Conservation (phyloP, 257 asterid species). For the Eucommia ulmoides region DNA sequence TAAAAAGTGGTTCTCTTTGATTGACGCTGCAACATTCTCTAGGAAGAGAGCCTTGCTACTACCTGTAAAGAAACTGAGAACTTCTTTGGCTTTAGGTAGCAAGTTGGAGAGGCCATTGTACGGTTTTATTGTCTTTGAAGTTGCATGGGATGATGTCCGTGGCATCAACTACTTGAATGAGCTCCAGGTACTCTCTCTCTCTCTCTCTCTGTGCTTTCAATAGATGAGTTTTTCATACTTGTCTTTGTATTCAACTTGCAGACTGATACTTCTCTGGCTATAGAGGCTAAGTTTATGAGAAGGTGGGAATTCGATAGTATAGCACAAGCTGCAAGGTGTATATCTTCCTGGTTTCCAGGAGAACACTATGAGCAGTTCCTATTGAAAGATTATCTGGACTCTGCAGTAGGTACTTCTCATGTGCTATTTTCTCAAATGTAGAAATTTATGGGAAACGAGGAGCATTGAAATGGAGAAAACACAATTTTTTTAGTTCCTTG, state of each 20-base stretch:
- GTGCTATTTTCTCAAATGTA: too few species aligned
- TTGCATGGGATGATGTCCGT: conserved; percentile 72
- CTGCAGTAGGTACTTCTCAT: conserved; percentile 55
- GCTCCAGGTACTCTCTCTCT: conserved; percentile 60
- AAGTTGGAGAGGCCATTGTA: conserved; percentile 77
- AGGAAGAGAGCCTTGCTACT: conserved; percentile 71
- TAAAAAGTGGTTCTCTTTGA: conserved; percentile 56
- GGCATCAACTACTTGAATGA: conserved; percentile 89
- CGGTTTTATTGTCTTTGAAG: conserved; percentile 93
- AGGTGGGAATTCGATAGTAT: conserved; percentile 97
- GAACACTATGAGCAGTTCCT: conserved; percentile 40
- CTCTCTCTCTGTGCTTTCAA: not conserved
- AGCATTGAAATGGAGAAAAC: too few species aligned
- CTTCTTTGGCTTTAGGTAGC: conserved; percentile 60
- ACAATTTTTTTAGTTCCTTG: too few species aligned
- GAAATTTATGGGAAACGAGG: too few species aligned
- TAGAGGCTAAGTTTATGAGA: conserved; percentile 81
- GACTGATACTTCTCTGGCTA: conserved; percentile 91
- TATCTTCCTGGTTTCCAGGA: conserved; percentile 81
- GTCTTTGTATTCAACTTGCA: conserved; percentile 16
- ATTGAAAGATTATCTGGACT: conserved; percentile 57
- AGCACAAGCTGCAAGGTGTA: conserved; percentile 54
- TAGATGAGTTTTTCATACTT: not conserved
- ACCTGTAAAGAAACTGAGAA: conserved; percentile 80
- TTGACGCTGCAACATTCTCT: conserved; percentile 62